These are phyloP conservation scores for Debaryomyces udenii DNA, from an alignment of 1,139 yeast species.

Conservation along the genomic window DNA sequence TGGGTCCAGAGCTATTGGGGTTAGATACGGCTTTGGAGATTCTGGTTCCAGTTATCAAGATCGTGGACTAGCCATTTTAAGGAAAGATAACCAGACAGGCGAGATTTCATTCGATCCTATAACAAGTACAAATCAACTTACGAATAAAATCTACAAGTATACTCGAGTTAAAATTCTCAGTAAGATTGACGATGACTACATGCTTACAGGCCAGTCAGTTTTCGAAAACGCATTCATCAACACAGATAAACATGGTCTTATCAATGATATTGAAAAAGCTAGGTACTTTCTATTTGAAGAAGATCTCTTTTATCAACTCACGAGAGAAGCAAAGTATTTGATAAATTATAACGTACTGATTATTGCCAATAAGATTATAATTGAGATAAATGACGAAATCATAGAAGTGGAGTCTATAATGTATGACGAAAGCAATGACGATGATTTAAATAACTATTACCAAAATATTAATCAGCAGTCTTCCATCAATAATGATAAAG, in stretches of 20 bases:
- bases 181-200: constrained; percentile 55
- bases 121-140: constrained; percentile 22
- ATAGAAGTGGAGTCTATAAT: constrained; percentile 70
- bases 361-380: constrained; percentile 64
- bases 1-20: constrained; percentile 61
- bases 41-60: constrained; percentile 80
- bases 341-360: constrained; percentile 75
- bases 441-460: constrained; percentile 34
- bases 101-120: constrained; percentile 39
- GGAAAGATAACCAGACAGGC: constrained; percentile 41
- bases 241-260: constrained; percentile 35
- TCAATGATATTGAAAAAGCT: constrained; percentile 59
- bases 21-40: constrained; percentile 89
- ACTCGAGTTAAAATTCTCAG: constrained; percentile 58
- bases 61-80: constrained; percentile 72
- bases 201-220: constrained; percentile 51
- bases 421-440: constrained; percentile 49
- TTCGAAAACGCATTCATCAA: constrained; percentile 28
- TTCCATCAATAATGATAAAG: constrained; percentile 42
- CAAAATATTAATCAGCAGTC: constrained; percentile 36
- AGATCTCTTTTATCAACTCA: constrained; percentile 71
- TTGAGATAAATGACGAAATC: constrained; percentile 67
- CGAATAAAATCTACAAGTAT: constrained; percentile 40
- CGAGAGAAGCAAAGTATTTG: constrained; percentile 73
- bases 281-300: constrained; percentile 82